Base-by-base conservation (phyloP, 2,329 filamentous ascomycete genomes). In the Neoascochyta sp. region DNA sequence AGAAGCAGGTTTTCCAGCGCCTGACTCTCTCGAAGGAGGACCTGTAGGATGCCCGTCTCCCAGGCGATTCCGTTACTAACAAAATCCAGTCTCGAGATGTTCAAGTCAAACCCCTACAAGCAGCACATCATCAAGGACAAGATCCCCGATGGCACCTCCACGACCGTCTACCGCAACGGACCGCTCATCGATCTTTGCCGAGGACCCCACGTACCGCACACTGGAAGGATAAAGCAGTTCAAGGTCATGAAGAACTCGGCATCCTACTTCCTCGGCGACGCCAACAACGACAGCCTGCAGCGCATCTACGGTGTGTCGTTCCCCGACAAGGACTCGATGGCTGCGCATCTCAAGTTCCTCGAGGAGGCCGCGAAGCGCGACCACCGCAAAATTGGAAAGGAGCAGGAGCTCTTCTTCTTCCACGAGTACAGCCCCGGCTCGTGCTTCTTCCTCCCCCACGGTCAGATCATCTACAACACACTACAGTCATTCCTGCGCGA, bases 341-440 rank as follows among this genome's bases (percentile, higher is more conserved):
- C 85, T 25, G 88, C 93, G 55, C 88, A 96, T 70, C 81, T 94
- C 68, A 88, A 90, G 57, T 93, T 94, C 68, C 75, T 98, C 16
- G 90, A 95, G 55, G 92, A 98, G 68, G 92, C 92, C n/a, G 90
- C 92, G 40, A 95, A 95, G 74, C 83, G 92, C 43, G 92, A 96
- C 57, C 92, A 98, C 62, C 76, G 90, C 46, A 87, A 86, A 68
- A 89, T 98, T 47, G 92, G 89, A 44, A 86, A 83, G 59, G 89
- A 96, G 43, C 92, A 98, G 64, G 90, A 96, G 61, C 80, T 98
- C 7, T 98, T 95, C 74, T 93, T 95, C 73, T 98, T 95, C 70
- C 83, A 93, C 56, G 85, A 93, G 43, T 74, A 82, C 52, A 95
- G 89, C n/a, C 92, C 92, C 1, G 92, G 92, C 18, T 92, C 86